A percentile compares a stretch with the other conserved stretches of the same genome.
These are phyloP conservation scores for Aspergillus ostianus DNA, from an alignment of 495 filamentous ascomycete species.

Conservation along the genomic window DNA sequence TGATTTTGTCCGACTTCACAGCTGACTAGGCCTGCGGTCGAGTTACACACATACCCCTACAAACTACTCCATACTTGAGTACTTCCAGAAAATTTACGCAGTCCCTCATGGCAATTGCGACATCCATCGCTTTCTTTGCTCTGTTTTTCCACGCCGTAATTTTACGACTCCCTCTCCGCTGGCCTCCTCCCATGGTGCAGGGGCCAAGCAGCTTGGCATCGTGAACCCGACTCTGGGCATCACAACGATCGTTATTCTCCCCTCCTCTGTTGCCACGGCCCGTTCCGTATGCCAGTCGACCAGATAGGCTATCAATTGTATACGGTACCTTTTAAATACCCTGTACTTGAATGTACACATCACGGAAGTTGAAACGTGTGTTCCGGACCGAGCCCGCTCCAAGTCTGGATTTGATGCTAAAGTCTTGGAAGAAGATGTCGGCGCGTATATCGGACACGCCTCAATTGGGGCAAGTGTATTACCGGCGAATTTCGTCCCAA, in stretches of 20 bases:
- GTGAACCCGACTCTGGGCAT: conserved; percentile 6
- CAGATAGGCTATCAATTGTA: not conserved
- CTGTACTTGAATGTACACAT: not conserved
- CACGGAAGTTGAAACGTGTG: not conserved
- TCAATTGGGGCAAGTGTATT: not conserved
- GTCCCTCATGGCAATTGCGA: not conserved
- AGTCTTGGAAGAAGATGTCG: not conserved
- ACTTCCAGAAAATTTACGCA: not conserved
- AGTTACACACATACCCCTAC: not conserved
- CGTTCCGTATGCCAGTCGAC: not conserved
- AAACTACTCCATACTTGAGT: too few relatives aligned
- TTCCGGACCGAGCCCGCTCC: not conserved
- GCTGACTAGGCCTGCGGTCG: not conserved
- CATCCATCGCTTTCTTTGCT: not conserved
- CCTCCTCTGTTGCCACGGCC: not conserved
- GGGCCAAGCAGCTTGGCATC: conserved; percentile 6
- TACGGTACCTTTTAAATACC: not conserved
- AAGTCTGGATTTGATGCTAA: not conserved
- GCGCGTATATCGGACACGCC: not conserved
- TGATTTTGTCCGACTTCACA: not conserved
- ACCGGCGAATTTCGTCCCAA: not conserved
- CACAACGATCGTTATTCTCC: not conserved
- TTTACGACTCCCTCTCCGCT: not conserved
- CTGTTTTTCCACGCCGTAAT: not conserved
- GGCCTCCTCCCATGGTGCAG: conserved; percentile 3